A percentile compares a stretch with the other conserved stretches of the same genome.
phyloP scores from a whole-genome alignment of 495 filamentous ascomycete genomes.

The Penicillium egyptiacum region DNA sequence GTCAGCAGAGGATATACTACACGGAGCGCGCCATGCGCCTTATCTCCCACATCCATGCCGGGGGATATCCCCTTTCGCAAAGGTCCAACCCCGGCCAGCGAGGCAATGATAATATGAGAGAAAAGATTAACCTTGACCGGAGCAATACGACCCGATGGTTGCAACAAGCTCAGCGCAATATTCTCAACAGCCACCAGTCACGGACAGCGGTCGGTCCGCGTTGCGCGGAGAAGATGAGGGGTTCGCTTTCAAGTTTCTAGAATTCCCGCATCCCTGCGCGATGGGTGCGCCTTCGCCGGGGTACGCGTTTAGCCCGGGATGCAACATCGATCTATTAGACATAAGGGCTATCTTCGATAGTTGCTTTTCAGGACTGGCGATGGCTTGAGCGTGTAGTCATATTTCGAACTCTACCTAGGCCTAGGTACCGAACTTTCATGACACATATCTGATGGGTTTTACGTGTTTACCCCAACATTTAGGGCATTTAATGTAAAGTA shows the following conservation, averaged over 20 bases:
- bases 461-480: conserved; percentile 7
- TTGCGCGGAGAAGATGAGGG: conserved; percentile 19
- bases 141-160: conserved; percentile 12
- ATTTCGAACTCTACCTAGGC: background rate
- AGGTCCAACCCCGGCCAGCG: too few relatives aligned
- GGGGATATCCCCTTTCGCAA: conserved; percentile 3
- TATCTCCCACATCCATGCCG: background rate
- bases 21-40: background rate
- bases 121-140: background rate
- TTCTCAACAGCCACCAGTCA: background rate
- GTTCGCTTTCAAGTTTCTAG: conserved; percentile 16
- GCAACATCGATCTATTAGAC: conserved; percentile 9
- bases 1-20: background rate
- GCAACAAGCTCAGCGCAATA: background rate
- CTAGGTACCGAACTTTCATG: background rate
- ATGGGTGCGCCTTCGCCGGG: conserved; percentile 2
- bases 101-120: background rate
- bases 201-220: conserved; percentile 10
- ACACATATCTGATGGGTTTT: background rate
- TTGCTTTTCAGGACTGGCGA: background rate
- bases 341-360: background rate
- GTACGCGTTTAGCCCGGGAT: conserved; percentile 15
- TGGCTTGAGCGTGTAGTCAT: background rate
- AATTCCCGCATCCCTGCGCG: conserved; percentile 11
- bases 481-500: background rate